These are phyloP conservation scores for Lepidium africanum DNA, from an alignment of 345 rosid species.

Conservation along the genomic window DNA sequence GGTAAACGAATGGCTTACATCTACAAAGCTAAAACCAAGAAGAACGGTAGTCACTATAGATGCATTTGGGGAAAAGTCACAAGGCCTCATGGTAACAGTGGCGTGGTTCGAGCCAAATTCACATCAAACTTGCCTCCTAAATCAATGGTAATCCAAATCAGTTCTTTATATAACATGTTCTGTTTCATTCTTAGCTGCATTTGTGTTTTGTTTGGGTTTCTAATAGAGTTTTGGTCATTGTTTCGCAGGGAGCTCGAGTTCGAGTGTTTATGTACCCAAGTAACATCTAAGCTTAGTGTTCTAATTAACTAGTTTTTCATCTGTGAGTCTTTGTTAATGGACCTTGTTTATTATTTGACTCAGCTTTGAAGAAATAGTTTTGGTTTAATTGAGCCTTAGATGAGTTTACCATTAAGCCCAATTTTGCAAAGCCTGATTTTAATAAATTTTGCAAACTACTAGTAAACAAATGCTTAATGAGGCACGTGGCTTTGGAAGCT, in stretches of 20 bases:
- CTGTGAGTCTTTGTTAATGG: background rate
- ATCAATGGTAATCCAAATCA: slow-evolving; percentile 51
- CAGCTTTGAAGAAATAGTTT: background rate
- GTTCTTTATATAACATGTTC: background rate
- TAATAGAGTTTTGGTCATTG: background rate
- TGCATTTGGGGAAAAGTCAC: slow-evolving; percentile 92
- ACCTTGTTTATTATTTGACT: background rate
- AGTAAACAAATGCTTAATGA: background rate
- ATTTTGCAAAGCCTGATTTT: background rate
- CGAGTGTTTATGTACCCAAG: slow-evolving; percentile 90
- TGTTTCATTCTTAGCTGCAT: background rate
- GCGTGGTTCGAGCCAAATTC: slow-evolving; percentile 80
- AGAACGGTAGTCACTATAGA: slow-evolving; percentile 67
- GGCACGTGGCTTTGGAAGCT: background rate
- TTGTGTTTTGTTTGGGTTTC: background rate
- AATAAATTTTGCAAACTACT: too few relatives aligned
- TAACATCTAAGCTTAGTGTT: slow-evolving; percentile 43
- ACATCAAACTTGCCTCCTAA: slow-evolving; percentile 81
- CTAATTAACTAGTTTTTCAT: background rate
- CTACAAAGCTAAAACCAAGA: slow-evolving; percentile 80
- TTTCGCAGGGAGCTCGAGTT: slow-evolving; percentile 60
- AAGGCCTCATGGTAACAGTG: slow-evolving; percentile 87
- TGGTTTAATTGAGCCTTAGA: background rate
- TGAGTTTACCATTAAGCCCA: background rate
- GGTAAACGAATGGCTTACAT: slow-evolving; percentile 84